Evolutionary conservation across 2,329 filamentous ascomycete species (phyloP).

Genomic region (Venturia asperata): DNA sequence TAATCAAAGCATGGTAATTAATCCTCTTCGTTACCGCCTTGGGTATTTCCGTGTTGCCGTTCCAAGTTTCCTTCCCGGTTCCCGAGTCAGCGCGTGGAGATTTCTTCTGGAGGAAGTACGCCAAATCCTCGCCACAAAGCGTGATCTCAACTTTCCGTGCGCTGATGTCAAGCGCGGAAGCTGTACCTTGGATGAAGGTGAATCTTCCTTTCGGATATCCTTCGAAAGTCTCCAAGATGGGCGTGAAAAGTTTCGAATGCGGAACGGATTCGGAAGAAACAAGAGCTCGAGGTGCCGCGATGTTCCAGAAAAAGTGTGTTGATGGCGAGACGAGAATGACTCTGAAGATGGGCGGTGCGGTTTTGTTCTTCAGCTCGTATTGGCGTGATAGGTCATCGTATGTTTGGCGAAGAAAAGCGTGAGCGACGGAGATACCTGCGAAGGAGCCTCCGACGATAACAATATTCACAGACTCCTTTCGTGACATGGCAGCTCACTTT

Average conservation of each 20-base stretch:
- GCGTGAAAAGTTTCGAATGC: constrained; percentile 31
- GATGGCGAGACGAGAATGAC: constrained; percentile 32
- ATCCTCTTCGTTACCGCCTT: constrained; percentile 24
- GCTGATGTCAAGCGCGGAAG: constrained; percentile 26
- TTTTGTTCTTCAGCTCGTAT: constrained; percentile 22
- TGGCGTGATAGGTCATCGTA: constrained; percentile 24
- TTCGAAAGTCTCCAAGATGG: constrained; percentile 30
- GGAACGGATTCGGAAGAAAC: constrained; percentile 31
- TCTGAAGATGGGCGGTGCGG: constrained; percentile 27
- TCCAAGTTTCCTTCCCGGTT: not conserved
- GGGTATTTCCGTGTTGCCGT: not conserved
- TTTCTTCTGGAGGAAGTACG: constrained; percentile 11
- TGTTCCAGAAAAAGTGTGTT: constrained; percentile 35
- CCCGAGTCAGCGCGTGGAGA: not conserved
- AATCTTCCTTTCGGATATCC: constrained; percentile 31
- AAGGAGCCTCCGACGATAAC: constrained; percentile 36
- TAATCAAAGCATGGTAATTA: constrained; percentile 31
- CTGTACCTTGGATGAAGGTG: constrained; percentile 32
- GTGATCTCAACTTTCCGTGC: constrained; percentile 24
- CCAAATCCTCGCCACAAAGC: constrained; percentile 4
- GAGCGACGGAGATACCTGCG: constrained; percentile 33
- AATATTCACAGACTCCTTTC: constrained; percentile 29
- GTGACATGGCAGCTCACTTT: not conserved
- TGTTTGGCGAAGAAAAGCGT: constrained; percentile 31
- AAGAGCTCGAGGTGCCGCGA: constrained; percentile 33